Evolutionary conservation across 2,329 filamentous ascomycete genomes (phyloP).

Genomic region (Pseudogymnoascus sp.): DNA sequence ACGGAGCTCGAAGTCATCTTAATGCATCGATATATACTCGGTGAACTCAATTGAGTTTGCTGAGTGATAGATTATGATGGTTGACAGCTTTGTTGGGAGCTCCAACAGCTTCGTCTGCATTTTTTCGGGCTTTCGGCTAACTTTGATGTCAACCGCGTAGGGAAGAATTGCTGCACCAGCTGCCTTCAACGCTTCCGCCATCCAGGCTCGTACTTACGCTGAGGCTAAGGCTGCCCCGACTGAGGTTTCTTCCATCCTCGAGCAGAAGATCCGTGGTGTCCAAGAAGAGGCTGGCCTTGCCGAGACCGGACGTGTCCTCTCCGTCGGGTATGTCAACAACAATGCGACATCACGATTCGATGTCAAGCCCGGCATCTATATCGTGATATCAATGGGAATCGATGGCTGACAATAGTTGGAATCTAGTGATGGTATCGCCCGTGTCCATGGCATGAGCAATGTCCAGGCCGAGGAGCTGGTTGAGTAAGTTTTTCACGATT

Average conservation of each 20-base stretch:
- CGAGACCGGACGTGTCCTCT: slow-evolving; percentile 98
- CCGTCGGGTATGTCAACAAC: slow-evolving; percentile 77
- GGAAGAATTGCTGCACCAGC: slow-evolving; percentile 79
- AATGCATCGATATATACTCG: slow-evolving; percentile 34
- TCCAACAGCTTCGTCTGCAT: slow-evolving; percentile 27
- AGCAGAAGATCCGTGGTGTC: slow-evolving; percentile 97
- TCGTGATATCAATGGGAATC: slow-evolving; percentile 8
- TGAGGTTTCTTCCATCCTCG: slow-evolving; percentile 98
- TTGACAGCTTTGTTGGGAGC: slow-evolving; percentile 36
- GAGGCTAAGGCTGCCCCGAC: slow-evolving; percentile 94
- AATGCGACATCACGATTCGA: slow-evolving; percentile 15
- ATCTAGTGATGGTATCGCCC: slow-evolving; percentile 97
- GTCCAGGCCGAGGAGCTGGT: slow-evolving; percentile 99
- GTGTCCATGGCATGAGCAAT: slow-evolving; percentile 99
- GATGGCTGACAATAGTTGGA: slow-evolving; percentile 24
- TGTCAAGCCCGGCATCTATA: not conserved
- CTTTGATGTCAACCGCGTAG: slow-evolving; percentile 53
- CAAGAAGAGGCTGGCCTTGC: slow-evolving; percentile 94
- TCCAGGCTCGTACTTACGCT: slow-evolving; percentile 81
- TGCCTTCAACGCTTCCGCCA: slow-evolving; percentile 62
- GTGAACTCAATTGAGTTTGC: slow-evolving; percentile 33
- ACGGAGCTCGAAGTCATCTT: slow-evolving; percentile 34
- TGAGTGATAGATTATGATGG: slow-evolving; percentile 29
- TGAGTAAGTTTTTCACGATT: slow-evolving; percentile 64
- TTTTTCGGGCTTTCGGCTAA: slow-evolving; percentile 50